Evolutionary conservation across 257 asterid genomes (phyloP), one percentile per base, ranked within the genome.

Genomic region (Fraxinus anomala): DNA sequence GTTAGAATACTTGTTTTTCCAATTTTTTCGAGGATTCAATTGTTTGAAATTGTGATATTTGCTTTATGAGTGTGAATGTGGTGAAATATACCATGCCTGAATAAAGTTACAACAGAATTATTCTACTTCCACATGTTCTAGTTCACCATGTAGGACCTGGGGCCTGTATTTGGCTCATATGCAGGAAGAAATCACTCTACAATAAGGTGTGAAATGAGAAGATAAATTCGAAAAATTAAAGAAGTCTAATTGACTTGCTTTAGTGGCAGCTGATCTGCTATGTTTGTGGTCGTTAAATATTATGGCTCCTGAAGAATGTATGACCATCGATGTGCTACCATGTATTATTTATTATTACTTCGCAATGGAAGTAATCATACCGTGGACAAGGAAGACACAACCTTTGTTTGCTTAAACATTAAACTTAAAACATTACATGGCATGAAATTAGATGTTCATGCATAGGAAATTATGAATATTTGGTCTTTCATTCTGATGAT

Each of bases 401-500:
- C 28, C 36, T 11, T 23, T 13, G 4, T 23, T 56, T 11, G 17
- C 36, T 24, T 63, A 63, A 10, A 61, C 67, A 3, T 59, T 59
- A 7, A 8, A 56, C 66, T n/a, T 59, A 51, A 51, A 51, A 56
- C 66, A 56, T 56, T 19, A 21, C 3, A 23, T 0, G 31, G 23
- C 16, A 59, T 8, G 31, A 9, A 59, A 59, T 6, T 19, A 59
- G 26, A 59, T 59, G 67, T 9, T 72, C 42, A 68, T 66, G 68
- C 68, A 42, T 68, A 30, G 68, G 68, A 76, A 68, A 70, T 63
- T 10, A 28, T 72, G 31, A n/a, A 68, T 47, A 34, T 75, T 61
- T 80, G 19, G 36, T 63, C 67, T 63, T 63, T 65, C 76, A 70
- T 80, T 69, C 78, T 84, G 71, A 76, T 81, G 66, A 78, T 70